Conservation (phyloP, 1,139 yeast species). For the Geotrichum fermentans region DNA sequence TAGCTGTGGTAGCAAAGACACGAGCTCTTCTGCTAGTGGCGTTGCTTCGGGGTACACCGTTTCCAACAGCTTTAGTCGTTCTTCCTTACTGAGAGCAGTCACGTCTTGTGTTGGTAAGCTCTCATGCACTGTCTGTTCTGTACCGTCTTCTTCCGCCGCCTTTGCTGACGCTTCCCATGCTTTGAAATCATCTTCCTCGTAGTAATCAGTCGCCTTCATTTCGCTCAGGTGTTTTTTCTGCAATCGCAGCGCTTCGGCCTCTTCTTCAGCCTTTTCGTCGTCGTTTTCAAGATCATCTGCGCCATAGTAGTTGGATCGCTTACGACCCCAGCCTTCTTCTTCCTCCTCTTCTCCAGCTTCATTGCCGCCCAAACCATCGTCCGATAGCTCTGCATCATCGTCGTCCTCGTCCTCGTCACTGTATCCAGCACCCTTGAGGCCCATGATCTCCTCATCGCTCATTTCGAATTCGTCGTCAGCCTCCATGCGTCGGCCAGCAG, state of each 20-base stretch:
- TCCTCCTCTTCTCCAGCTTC: conserved; percentile 47
- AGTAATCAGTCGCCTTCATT: conserved; percentile 72
- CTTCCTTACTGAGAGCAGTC: conserved; percentile 40
- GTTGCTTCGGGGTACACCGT: conserved; percentile 67
- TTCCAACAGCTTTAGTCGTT: conserved; percentile 30
- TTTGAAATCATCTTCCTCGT: conserved; percentile 77
- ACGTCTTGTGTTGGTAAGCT: conserved; percentile 38
- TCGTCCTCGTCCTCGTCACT: conserved; percentile 31
- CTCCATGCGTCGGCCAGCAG: conserved; percentile 8
- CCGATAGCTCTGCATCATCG: conserved; percentile 32
- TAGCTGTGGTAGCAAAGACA: conserved; percentile 45
- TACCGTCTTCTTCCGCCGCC: conserved; percentile 35
- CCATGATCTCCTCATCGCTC: conserved; percentile 51
- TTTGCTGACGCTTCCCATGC: conserved; percentile 37
- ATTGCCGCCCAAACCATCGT: conserved; percentile 30
- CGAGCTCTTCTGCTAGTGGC: conserved; percentile 67
- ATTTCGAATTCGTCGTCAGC: conserved; percentile 38
- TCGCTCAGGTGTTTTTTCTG: conserved; percentile 83
- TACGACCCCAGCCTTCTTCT: conserved; percentile 73
- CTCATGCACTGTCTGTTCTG: conserved; percentile 20
- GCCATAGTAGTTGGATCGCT: conserved; percentile 70
- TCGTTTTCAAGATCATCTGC: conserved; percentile 71
- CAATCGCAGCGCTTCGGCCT: conserved; percentile 81
- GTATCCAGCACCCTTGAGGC: conserved; percentile 30
- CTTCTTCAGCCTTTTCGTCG: conserved; percentile 72